Percentiles rank a stretch among this genome's conserved stretches.
These are phyloP conservation scores for Brassica juncea DNA, from an alignment of 345 rosid genomes.

Conservation along the genomic window DNA sequence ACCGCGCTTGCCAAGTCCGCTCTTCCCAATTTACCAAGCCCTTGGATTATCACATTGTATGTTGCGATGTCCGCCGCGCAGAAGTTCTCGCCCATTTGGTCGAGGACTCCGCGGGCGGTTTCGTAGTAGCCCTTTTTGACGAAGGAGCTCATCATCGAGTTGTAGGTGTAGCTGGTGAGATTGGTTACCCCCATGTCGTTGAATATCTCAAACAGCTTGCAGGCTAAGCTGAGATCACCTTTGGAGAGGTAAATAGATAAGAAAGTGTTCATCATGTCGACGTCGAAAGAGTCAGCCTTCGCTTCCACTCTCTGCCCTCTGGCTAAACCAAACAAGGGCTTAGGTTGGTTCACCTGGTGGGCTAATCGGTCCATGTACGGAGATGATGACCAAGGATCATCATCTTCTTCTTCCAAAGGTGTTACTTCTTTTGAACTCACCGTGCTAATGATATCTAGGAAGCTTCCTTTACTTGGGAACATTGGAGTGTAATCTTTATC, in stretches of 20 bases:
- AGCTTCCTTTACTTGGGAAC: constrained; percentile 61
- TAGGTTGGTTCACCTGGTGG: constrained; percentile 43
- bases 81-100: constrained; percentile 69
- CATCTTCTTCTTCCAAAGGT: constrained; percentile 35
- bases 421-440: constrained; percentile 40
- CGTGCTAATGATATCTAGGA: constrained; percentile 48
- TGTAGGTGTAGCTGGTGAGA: constrained; percentile 72
- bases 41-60: constrained; percentile 82
- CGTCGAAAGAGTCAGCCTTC: constrained; percentile 60
- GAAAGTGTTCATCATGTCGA: constrained; percentile 83
- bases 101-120: constrained; percentile 67
- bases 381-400: constrained; percentile 84
- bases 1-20: constrained; percentile 76
- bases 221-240: constrained; percentile 87
- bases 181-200: constrained; percentile 55
- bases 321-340: constrained; percentile 52
- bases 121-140: constrained; percentile 78
- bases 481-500: constrained; percentile 61
- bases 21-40: constrained; percentile 83
- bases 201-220: constrained; percentile 88
- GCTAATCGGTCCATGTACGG: constrained; percentile 84
- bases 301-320: constrained; percentile 64
- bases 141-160: constrained; percentile 84
- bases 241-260: constrained; percentile 76
- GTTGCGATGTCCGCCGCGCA: constrained; percentile 76